Percentiles rank a stretch among this genome's conserved stretches.
phyloP scores from a whole-genome alignment of 371 early-diverging fungal genomes.

The Mucor saturninus region DNA sequence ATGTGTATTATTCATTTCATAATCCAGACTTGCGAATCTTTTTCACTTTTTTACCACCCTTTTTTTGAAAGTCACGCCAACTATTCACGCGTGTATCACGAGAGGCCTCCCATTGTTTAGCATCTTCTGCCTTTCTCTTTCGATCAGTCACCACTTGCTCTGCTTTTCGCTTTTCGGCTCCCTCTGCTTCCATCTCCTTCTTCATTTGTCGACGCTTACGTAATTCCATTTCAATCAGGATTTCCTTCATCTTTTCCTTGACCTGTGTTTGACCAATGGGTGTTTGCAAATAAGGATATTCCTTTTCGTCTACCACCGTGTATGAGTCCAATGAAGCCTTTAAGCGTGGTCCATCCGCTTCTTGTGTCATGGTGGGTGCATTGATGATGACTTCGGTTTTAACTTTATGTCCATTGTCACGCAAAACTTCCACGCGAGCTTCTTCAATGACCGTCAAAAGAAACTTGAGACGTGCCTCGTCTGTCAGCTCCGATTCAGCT shows the following conservation, averaged over 20 bases:
- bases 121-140: constrained; percentile 71
- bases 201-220: constrained; percentile 68
- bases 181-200: constrained; percentile 76
- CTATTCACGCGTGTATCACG: constrained; percentile 72
- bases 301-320: constrained; percentile 34
- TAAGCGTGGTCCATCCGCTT: constrained; percentile 21
- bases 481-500: constrained; percentile 80
- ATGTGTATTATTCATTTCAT: constrained; percentile 4
- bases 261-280: constrained; percentile 46
- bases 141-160: constrained; percentile 56
- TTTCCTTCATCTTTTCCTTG: constrained; percentile 61
- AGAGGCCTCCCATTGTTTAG: constrained; percentile 74
- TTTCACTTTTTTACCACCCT: constrained; percentile 62
- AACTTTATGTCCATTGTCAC: constrained; percentile 50
- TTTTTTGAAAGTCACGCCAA: constrained; percentile 72
- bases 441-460: constrained; percentile 70
- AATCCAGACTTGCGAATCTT: constrained; percentile 23
- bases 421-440: constrained; percentile 67
- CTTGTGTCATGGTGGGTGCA: constrained; percentile 24
- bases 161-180: constrained; percentile 65
- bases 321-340: constrained; percentile 35
- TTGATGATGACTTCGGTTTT: constrained; percentile 41
- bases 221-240: constrained; percentile 67
- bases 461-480: constrained; percentile 63
- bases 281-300: constrained; percentile 48